Base-by-base conservation (phyloP, 441 rosid genomes). In the Sinapis alba region DNA sequence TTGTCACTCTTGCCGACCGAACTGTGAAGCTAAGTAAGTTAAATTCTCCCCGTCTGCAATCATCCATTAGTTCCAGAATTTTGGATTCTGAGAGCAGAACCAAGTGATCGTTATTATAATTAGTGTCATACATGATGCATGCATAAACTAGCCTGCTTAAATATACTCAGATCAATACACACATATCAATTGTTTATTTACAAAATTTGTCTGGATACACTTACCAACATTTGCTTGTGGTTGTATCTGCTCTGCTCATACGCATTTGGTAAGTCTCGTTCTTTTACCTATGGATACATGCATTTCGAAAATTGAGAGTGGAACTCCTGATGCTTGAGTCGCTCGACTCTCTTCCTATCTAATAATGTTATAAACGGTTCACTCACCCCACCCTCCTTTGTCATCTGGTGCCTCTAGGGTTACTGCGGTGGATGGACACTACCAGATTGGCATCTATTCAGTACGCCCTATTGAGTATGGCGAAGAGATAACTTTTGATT, bases 1-100 rank as follows among this genome's bases (percentile, higher is more conserved):
- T 34, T 96, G 99, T 83, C 99, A 96, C 83, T 96, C 99, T 15
- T 96, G 99, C 84, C 93, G 91, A 73, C 99, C 99, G 71, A 96
- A 96, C 81, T 96, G 99, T 75, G 98, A 94, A 84, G 99, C 99
- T 27, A 96, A 96, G 99, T 96, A 81, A 88, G 94, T 82, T 36
- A 47, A 64, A 57, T 69, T 68, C 30, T 66, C 13, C 43, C 65
- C 43, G 6, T 18, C 57, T 68, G 58, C 68, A 78, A 59, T 43
- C 69, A 54, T 67, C 73, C 28, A 57, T 26, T 62, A 66, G 13
- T 7, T 71, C 45, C 63, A 27, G 63, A 63, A 51, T 69, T 58
- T 23, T 74, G 68, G 38, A 74, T 68, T 64, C 53, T 34, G 59
- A 34, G 47, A 73, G 75, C 28, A 64, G 62, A 68, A 73, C 43